Evolutionary conservation across 2,329 filamentous ascomycete species (phyloP), one percentile per base, ranked within the genome.

Genomic region (Ophiostoma sp.): DNA sequence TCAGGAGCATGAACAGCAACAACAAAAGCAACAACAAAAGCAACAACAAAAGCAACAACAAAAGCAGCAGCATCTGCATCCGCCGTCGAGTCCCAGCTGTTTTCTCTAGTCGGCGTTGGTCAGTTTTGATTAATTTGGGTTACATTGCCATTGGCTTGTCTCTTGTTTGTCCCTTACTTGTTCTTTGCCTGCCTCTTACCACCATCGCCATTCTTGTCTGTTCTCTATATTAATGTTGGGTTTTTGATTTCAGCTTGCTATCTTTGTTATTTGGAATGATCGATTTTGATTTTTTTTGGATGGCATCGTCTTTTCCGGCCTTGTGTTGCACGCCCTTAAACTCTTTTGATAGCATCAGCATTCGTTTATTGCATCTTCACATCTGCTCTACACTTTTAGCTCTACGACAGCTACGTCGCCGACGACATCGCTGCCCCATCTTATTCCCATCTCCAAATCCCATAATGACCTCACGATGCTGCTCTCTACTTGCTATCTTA

Each of bases 51-150:
- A 62, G 57, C n/a, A 57, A 23, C 6, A 57, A 57, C 31, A 62
- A 35, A 35, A 23, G 67, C 67, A 70, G 15, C 52, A 35, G 57
- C 57, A 62, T 5, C 57, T 17, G 57, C 57, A 62, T 62, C 57
- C 13, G 65, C 62, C 48, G 48, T 71, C 71, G 17, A 73, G 71
- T 33, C 71, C 72, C 5, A 69, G 15, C 52, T 72, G 69, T 65
- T 72, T 72, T 68, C 64, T 72, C 35, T 72, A 72, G 72, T 65
- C 60, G 70, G 67, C 64, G 68, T 69, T 69, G 39, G 60, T 1
- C 57, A 62, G 20, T 62, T 62, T 62, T 62, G 57, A 62, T 62
- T 33, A 5, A 35, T 62, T 62, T 57, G 41, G 44, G 20, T 48
- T 48, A 7, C 7, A 17, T 6, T 48, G 5, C 4, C 5, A 8